Evolutionary conservation across 176 grass and related monocot genomes (phyloP), one percentile per base, ranked within the genome.

Genomic region (Oropetium thomaeum): DNA sequence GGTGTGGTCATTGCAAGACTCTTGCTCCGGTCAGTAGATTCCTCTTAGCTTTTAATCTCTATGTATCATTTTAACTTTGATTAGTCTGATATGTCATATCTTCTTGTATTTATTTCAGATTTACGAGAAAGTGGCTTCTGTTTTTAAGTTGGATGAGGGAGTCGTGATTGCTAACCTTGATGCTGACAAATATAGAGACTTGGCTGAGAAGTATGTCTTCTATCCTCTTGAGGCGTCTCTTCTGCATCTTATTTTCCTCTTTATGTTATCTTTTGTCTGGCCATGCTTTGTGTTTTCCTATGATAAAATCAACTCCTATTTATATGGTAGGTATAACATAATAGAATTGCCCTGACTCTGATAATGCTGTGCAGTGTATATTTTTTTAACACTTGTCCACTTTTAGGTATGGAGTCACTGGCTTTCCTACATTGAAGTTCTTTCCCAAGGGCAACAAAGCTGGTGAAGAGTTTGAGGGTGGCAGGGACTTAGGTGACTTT

Each of bases 1-100:
- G 93, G 93, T 96, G 93, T 60, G 93, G 93, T 44, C 93, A 96
- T 67, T 96, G 93, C 87, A 96, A 96, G 84, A 75, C 79, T 77
- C 93, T 96, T 89, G 89, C 93, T 71, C 93, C 93, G 58, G 93
- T 96, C 73, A 89, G 89, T 92, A 84, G 25, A 67, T 74, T 14
- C 29, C 16, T 37, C 62, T 59, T 67, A 41, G 20, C 26, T 71
- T 86, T 15, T 70, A 14, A 5, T 71, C 19, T 13, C 0, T 22
- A 42, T 32, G 55, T 54, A 66, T 77, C 16, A 61, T 35, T 68
- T n/a, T 73, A 60, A 62, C 8, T 40, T 58, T 30, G 40, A 22
- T 11, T 58, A 49, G 15, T 48, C 14, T 79, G 67, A 10, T 7
- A n/a, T 49, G 49, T 61, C 45, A 53, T 43, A 81, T 65, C 38